Percentiles rank a stretch among this genome's conserved stretches.
Conservation (phyloP, 768 basidiomycete species). For the Agaricus subrufescens region DNA sequence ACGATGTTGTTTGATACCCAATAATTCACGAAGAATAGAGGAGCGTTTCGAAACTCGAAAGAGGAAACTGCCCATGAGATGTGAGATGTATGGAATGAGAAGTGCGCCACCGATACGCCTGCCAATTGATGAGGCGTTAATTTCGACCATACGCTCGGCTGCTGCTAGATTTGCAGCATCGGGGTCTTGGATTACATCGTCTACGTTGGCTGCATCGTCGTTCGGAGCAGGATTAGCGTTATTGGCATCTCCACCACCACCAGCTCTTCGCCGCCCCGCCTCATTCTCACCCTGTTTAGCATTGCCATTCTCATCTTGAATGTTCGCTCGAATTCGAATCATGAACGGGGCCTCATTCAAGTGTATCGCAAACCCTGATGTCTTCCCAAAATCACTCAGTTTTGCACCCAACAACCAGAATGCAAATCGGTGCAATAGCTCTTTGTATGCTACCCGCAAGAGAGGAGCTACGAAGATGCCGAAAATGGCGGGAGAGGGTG, state of each 20-base stretch:
- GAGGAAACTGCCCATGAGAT: conserved; percentile 58
- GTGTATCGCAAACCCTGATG: conserved; percentile 17
- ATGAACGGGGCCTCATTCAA: conserved; percentile 30
- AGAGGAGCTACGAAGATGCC: conserved; percentile 50
- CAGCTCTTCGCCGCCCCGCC: neutral
- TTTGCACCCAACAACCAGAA: conserved; percentile 38
- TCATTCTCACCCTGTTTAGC: conserved; percentile 9
- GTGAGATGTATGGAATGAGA: conserved; percentile 62
- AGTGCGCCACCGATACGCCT: conserved; percentile 67
- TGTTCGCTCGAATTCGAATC: conserved; percentile 29
- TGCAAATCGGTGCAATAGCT: conserved; percentile 33
- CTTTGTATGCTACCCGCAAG: conserved; percentile 38
- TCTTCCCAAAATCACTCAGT: conserved; percentile 12
- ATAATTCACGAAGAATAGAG: conserved; percentile 30
- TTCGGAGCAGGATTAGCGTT: neutral
- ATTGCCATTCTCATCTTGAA: conserved; percentile 11
- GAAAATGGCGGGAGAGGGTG: conserved; percentile 55
- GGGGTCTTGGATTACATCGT: conserved; percentile 24
- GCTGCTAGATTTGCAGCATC: conserved; percentile 40
- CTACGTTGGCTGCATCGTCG: neutral
- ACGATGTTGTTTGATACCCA: conserved; percentile 20
- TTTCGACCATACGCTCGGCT: conserved; percentile 54
- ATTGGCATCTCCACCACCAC: conserved; percentile 11
- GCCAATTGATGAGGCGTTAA: conserved; percentile 57
- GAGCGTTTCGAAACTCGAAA: conserved; percentile 48